phyloP scores from a whole-genome alignment of 164 flowering plant species.

The Magnolia officinalis region DNA sequence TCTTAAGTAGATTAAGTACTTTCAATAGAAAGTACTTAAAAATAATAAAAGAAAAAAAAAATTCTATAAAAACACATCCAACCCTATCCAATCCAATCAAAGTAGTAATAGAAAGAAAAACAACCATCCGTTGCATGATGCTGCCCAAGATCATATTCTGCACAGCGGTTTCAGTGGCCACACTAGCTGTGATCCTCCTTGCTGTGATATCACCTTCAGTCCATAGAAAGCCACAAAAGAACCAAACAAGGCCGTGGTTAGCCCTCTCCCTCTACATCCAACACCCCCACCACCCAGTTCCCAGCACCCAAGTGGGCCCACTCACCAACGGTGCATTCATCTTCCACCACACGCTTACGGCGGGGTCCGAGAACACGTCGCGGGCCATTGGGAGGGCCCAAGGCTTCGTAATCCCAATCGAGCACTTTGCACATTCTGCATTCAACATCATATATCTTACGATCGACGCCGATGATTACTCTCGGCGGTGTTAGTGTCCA shows the following conservation, averaged over 20 bases:
- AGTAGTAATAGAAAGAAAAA: background rate
- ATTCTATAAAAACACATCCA: slow-evolving; percentile 3
- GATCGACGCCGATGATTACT: slow-evolving; percentile 45
- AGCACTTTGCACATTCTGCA: slow-evolving; percentile 55
- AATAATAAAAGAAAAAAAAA: background rate
- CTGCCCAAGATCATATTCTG: slow-evolving; percentile 59
- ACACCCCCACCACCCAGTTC: slow-evolving; percentile 30
- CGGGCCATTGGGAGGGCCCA: slow-evolving; percentile 66
- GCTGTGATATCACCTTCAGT: slow-evolving; percentile 60
- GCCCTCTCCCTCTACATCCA: slow-evolving; percentile 75
- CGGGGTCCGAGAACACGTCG: slow-evolving; percentile 71
- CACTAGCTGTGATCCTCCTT: slow-evolving; percentile 53
- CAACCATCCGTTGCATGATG: slow-evolving; percentile 22
- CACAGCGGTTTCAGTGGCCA: slow-evolving; percentile 50
- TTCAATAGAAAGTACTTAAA: background rate
- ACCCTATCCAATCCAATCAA: background rate
- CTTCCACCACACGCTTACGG: slow-evolving; percentile 65
- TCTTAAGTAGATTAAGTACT: slow-evolving; percentile 7
- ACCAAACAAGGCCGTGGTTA: slow-evolving; percentile 28
- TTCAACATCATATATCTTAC: slow-evolving; percentile 71
- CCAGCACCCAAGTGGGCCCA: slow-evolving; percentile 12
- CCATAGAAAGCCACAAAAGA: slow-evolving; percentile 25
- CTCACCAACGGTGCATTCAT: slow-evolving; percentile 41
- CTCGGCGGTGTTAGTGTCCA: slow-evolving; percentile 67
- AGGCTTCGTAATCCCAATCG: slow-evolving; percentile 67